These are phyloP conservation scores for Euclidium syriacum DNA, from an alignment of 345 rosid genomes.

Conservation along the genomic window DNA sequence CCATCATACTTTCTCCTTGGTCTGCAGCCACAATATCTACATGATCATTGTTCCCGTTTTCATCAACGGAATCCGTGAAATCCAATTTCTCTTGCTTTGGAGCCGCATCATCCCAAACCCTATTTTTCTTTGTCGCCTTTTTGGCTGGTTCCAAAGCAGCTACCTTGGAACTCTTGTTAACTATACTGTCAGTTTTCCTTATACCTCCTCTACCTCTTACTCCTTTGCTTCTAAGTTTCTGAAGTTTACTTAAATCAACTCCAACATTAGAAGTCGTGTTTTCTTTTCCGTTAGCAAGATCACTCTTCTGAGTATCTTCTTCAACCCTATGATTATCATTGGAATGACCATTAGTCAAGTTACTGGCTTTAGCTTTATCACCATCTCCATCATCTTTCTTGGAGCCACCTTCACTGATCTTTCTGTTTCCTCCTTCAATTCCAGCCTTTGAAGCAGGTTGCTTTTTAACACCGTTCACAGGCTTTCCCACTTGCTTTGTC, in stretches of 20 bases:
- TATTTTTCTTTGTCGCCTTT: slow-evolving; percentile 72
- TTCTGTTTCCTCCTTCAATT: slow-evolving; percentile 56
- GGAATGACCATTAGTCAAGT: slow-evolving; percentile 63
- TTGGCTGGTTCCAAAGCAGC: slow-evolving; percentile 57
- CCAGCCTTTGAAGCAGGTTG: slow-evolving; percentile 54
- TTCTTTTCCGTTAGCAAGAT: slow-evolving; percentile 69
- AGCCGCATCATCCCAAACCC: slow-evolving; percentile 95
- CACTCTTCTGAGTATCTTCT: slow-evolving; percentile 44
- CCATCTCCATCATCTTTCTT: slow-evolving; percentile 61
- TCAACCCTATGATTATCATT: slow-evolving; percentile 37
- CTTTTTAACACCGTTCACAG: slow-evolving; percentile 47
- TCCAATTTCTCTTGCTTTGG: slow-evolving; percentile 61
- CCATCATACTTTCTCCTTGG: slow-evolving; percentile 99
- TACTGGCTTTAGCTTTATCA: slow-evolving; percentile 35
- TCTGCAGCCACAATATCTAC: slow-evolving; percentile 64
- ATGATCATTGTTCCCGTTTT: slow-evolving; percentile 45
- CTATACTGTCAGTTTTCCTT: slow-evolving; percentile 75
- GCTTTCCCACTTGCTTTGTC: slow-evolving; percentile 52
- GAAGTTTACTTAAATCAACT: slow-evolving; percentile 85
- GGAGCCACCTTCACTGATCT: slow-evolving; percentile 30
- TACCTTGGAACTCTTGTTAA: slow-evolving; percentile 57
- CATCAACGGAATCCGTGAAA: slow-evolving; percentile 66
- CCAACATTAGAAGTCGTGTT: slow-evolving; percentile 62
- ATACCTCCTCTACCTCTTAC: slow-evolving; percentile 39
- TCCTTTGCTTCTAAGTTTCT: slow-evolving; percentile 83